These are phyloP conservation scores for Schizosaccharomyces octosporus DNA, from an alignment of 805 yeast species.

Conservation along the genomic window DNA sequence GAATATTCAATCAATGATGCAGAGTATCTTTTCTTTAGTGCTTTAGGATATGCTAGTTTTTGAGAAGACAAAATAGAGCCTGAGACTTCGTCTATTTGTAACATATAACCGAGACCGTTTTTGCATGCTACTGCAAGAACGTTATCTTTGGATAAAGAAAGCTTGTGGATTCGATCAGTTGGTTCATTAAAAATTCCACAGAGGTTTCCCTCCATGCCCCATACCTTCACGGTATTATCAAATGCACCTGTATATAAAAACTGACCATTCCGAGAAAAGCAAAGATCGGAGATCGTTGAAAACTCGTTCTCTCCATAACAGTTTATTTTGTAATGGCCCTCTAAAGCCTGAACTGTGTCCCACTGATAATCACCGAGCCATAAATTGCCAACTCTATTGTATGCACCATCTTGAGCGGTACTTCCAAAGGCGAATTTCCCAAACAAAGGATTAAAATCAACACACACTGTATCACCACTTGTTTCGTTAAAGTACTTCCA, in stretches of 20 bases:
- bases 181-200: background rate
- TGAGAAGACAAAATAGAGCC: background rate
- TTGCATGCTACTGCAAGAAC: background rate
- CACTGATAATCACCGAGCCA: background rate
- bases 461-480: conserved; percentile 1
- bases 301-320: background rate
- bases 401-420: background rate
- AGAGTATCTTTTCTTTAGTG: background rate
- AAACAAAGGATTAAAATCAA: background rate
- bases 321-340: background rate
- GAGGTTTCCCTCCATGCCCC: background rate
- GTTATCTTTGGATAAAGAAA: background rate
- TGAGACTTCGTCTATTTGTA: background rate
- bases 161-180: background rate
- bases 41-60: background rate
- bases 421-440: conserved; percentile 1
- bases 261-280: background rate
- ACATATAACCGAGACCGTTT: background rate
- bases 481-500: background rate
- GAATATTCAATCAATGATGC: background rate
- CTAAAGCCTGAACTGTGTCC: background rate
- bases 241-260: background rate
- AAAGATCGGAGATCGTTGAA: background rate
- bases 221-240: background rate
- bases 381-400: conserved; percentile 1